Base-by-base conservation (phyloP, 2,329 filamentous ascomycete genomes). In the Bretziella fagacearum region DNA sequence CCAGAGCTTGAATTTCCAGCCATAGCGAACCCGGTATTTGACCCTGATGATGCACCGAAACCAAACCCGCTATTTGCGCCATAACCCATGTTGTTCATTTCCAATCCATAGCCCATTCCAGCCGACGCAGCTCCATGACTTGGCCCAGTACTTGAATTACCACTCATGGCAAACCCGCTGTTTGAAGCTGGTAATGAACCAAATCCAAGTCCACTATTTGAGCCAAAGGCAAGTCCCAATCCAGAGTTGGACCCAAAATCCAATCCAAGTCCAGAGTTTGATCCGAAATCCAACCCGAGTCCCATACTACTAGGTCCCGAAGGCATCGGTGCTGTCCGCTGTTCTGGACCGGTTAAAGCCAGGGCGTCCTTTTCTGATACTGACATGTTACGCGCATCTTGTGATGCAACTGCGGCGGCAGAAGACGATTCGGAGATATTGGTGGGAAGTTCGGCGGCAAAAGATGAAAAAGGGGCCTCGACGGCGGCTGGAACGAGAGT, bases 191-290 rank as follows among this genome's bases (percentile, higher is more conserved):
- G n/a, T n/a, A n/a, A n/a, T n/a, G 17, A 42, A n/a, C 25, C 37
- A 40, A 25, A 22, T 13, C 44, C 44, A 11, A 46, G 33, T 2
- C 44, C 44, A 27, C 20, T 29, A 30, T 46, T 46, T 11, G 33
- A 40, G 2, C 44, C 33, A 26, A 46, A 46, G 26, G 37, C 44
- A 18, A 46, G 25, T 18, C 39, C 36, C 36, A 41, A 27, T 6
- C 26, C 36, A 25, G 35, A 41, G 36, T 41, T 35, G 11, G 33
- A 47, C 3, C 45, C 46, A 44, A 48, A 48, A 22, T 39, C 32
- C 22, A 48, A 18, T 5, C 22, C 41, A 6, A 45, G 41, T 10
- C 41, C 41, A n/a, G 36, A 23, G 18, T 36, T 49, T 25, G 41
- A 32, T 15, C 40, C 46, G 13, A 22, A 27, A 18, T 27, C 7